Evolutionary conservation across 495 filamentous ascomycete genomes (phyloP), one percentile per base, ranked within the genome.

Genomic region (Schizothecium vesticola): DNA sequence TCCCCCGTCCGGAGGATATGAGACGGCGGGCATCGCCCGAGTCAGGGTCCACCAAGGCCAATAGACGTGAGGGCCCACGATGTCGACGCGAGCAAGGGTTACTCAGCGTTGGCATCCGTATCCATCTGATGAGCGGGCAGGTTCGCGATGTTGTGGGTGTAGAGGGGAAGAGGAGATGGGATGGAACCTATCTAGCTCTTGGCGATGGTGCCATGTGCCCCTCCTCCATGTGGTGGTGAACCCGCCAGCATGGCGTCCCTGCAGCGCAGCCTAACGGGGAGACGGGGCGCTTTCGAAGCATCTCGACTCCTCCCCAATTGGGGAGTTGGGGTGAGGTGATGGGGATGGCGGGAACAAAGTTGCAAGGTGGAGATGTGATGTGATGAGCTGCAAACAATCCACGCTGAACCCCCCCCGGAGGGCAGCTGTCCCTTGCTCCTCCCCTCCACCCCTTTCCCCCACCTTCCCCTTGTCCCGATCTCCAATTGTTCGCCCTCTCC

Each of bases 31-130:
- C 43, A 16, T 51, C 43, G 6, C 43, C 43, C 43, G 43, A 7
- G 43, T 51, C 19, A 51, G 6, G 43, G 7, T 3, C 43, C 43
- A 51, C 16, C 43, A 51, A 51, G 43, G 16, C 43, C 43, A 51
- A 51, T 51, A 2, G 43, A 67, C 23, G 57, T 36, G 9, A 51
- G 23, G 21, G 3, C n/a, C 56, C n/a, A 9, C 24, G 19, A 8
- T 64, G 21, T 65, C 55, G 23, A 65, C n/a, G 25, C 43, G 25
- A 33, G 43, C 26, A 29, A 28, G 55, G 56, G 63, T 65, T 65
- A 65, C 63, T 65, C 63, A 65, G 63, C 63, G 31, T 65, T 24
- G 16, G 19, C 21, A 51, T n/a, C 43, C 16, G 43, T 19, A 51
- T 51, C 19, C 43, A 51, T 51, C 43, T 51, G 43, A 4, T n/a